phyloP scores from a whole-genome alignment of 805 yeast species.

The Wickerhamiella allomyrinae region DNA sequence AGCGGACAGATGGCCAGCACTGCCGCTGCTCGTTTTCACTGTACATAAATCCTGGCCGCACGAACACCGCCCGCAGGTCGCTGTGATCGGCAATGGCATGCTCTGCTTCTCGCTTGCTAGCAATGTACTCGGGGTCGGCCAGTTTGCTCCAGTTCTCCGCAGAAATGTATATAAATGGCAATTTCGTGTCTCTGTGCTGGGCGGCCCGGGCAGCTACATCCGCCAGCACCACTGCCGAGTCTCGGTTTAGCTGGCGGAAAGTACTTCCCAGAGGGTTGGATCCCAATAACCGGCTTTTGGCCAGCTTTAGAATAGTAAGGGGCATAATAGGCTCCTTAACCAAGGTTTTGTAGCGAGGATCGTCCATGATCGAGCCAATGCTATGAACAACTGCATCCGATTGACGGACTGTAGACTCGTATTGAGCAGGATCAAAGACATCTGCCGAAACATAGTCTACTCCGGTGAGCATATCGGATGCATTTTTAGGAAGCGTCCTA shows the following conservation, averaged over 20 bases:
- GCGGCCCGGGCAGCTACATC: slow-evolving; percentile 26
- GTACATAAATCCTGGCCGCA: slow-evolving; percentile 77
- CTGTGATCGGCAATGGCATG: slow-evolving; percentile 27
- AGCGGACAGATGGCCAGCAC: slow-evolving; percentile 24
- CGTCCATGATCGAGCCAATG: slow-evolving; percentile 62
- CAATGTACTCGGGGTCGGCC: slow-evolving; percentile 56
- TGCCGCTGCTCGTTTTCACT: slow-evolving; percentile 30
- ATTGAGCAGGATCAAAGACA: slow-evolving; percentile 49
- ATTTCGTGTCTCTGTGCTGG: not conserved
- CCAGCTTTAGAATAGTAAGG: slow-evolving; percentile 6
- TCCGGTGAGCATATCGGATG: slow-evolving; percentile 19
- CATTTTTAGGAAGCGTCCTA: slow-evolving; percentile 19
- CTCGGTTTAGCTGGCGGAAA: slow-evolving; percentile 52
- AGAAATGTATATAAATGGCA: slow-evolving; percentile 56
- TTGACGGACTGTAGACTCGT: slow-evolving; percentile 32
- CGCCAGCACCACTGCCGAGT: slow-evolving; percentile 54
- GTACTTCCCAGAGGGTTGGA: slow-evolving; percentile 38
- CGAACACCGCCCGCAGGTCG: slow-evolving; percentile 43
- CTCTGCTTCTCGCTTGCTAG: slow-evolving; percentile 70
- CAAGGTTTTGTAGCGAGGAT: slow-evolving; percentile 47
- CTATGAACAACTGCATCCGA: slow-evolving; percentile 67
- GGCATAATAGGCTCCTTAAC: slow-evolving; percentile 12
- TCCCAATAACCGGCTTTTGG: slow-evolving; percentile 27
- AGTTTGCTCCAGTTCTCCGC: slow-evolving; percentile 63
- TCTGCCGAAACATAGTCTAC: slow-evolving; percentile 59